These are phyloP conservation scores for Phialocephala sp. DNA, from an alignment of 2,329 filamentous ascomycete genomes.

Conservation along the genomic window DNA sequence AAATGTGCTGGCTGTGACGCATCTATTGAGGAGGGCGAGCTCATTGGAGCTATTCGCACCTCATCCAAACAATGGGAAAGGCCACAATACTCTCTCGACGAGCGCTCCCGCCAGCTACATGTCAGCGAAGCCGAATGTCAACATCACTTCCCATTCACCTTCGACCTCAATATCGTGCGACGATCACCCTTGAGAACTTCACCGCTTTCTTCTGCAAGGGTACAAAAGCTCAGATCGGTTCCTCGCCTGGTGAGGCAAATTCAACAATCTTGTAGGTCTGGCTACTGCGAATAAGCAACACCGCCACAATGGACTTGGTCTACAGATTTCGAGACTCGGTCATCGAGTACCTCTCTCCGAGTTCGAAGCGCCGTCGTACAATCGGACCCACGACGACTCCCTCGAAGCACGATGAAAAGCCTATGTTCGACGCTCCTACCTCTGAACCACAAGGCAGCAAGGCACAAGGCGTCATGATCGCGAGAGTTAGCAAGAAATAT, in stretches of 20 bases:
- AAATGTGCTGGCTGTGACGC: conserved; percentile 3
- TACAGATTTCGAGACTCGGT: conserved; percentile 39
- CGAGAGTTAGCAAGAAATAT: conserved; percentile 7
- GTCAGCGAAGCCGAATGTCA: not conserved
- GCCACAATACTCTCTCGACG: not conserved
- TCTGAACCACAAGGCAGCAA: conserved; percentile 33
- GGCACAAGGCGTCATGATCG: conserved; percentile 13
- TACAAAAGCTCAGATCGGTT: conserved; percentile 1
- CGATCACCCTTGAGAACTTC: not conserved
- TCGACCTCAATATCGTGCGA: conserved; percentile 10
- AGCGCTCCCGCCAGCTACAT: not conserved
- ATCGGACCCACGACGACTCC: conserved; percentile 35
- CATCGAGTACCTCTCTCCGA: conserved; percentile 39
- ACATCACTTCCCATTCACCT: not conserved
- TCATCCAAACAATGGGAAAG: conserved; percentile 14
- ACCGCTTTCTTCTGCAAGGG: conserved; percentile 4
- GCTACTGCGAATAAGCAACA: not conserved
- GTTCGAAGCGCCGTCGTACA: conserved; percentile 41
- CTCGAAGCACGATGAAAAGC: conserved; percentile 19
- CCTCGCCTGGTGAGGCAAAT: not conserved
- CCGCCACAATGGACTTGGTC: conserved; percentile 37
- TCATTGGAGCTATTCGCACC: conserved; percentile 11
- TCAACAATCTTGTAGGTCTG: not conserved
- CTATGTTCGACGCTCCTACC: conserved; percentile 23
- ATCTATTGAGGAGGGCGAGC: not conserved